These are phyloP conservation scores for Pinguiococcus pyrenoidosus DNA, from an alignment of 108 stramenopile genomes.

Conservation along the genomic window DNA sequence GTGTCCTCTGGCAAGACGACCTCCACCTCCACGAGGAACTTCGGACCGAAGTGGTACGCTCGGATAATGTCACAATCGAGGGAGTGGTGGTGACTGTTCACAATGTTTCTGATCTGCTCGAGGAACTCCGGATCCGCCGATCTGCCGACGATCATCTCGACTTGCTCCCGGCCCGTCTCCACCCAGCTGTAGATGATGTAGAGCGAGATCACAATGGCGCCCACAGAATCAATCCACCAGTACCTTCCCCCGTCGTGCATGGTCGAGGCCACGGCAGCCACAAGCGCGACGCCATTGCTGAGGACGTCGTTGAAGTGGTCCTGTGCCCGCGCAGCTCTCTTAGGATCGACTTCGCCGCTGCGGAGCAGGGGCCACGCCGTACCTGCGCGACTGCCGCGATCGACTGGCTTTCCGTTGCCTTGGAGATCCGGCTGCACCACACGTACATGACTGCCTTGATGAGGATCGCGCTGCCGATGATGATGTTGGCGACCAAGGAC, in stretches of 20 bases:
- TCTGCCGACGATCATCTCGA: slow-evolving; percentile 71
- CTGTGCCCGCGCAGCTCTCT: slow-evolving; percentile 41
- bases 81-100: slow-evolving; percentile 56
- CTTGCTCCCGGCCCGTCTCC: slow-evolving; percentile 71
- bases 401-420: slow-evolving; percentile 28
- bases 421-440: slow-evolving; percentile 60
- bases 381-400: neutral
- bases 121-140: slow-evolving; percentile 70
- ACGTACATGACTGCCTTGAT: slow-evolving; percentile 53
- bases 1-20: slow-evolving; percentile 69
- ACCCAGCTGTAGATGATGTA: slow-evolving; percentile 83
- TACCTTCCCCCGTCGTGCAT: too few relatives aligned
- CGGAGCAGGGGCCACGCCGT: neutral
- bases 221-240: slow-evolving; percentile 74
- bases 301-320: slow-evolving; percentile 89
- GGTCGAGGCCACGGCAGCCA: slow-evolving; percentile 52
- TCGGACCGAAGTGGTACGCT: slow-evolving; percentile 86
- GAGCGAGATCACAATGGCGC: slow-evolving; percentile 69
- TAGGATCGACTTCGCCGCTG: neutral
- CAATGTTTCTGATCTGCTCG: slow-evolving; percentile 59
- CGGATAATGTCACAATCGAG: slow-evolving; percentile 66
- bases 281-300: slow-evolving; percentile 64
- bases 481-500: too few relatives aligned
- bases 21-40: slow-evolving; percentile 82
- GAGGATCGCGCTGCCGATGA: too few relatives aligned